Evolutionary conservation across 768 basidiomycete species (phyloP).

Genomic region (Daedaleopsis nitida): DNA sequence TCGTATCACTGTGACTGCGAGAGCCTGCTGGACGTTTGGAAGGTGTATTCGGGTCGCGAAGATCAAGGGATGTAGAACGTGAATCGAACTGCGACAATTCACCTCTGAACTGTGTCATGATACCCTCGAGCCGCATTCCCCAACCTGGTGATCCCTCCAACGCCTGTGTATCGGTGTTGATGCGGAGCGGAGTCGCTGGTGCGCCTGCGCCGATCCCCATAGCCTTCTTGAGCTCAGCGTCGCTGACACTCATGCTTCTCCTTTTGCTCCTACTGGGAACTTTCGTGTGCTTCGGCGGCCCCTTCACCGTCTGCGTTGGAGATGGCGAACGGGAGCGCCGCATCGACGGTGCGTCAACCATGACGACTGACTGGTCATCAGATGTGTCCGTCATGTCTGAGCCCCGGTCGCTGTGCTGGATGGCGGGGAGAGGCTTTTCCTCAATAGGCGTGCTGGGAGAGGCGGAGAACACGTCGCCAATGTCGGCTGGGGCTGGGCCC

Average conservation of each 20-base stretch:
- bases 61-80: slow-evolving; percentile 53
- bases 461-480: slow-evolving; percentile 53
- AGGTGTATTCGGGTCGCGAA: slow-evolving; percentile 66
- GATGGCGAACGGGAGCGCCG: slow-evolving; percentile 27
- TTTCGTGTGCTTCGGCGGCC: slow-evolving; percentile 24
- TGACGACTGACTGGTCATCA: slow-evolving; percentile 59
- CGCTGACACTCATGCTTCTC: slow-evolving; percentile 74
- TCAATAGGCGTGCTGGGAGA: slow-evolving; percentile 32
- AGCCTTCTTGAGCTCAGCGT: slow-evolving; percentile 56
- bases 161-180: slow-evolving; percentile 40
- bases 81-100: slow-evolving; percentile 70
- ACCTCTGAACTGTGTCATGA: slow-evolving; percentile 74
- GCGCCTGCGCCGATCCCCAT: slow-evolving; percentile 35
- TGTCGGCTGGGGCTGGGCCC: slow-evolving; percentile 35
- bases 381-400: slow-evolving; percentile 32
- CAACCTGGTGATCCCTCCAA: slow-evolving; percentile 36
- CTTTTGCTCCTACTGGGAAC: slow-evolving; percentile 45
- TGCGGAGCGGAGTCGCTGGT: slow-evolving; percentile 39
- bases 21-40: slow-evolving; percentile 38
- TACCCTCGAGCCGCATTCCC: slow-evolving; percentile 56
- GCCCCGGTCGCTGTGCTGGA: slow-evolving; percentile 39
- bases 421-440: slow-evolving; percentile 68
- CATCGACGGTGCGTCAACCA: slow-evolving; percentile 49
- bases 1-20: slow-evolving; percentile 29
- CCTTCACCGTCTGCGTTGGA: slow-evolving; percentile 28